phyloP scores from a whole-genome alignment of 2,329 filamentous ascomycete species.

The Exophiala lecanii-corni region DNA sequence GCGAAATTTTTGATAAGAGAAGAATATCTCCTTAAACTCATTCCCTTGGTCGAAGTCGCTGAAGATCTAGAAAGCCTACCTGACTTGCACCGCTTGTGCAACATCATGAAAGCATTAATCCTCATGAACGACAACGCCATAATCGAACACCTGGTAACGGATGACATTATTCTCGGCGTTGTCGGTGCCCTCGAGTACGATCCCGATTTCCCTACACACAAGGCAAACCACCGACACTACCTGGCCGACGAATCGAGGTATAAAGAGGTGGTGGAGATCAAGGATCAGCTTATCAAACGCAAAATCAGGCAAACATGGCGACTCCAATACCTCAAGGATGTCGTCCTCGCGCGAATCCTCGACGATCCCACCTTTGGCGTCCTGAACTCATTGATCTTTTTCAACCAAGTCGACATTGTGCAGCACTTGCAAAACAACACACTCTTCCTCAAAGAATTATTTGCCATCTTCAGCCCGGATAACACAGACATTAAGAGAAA shows the following conservation, averaged over 20 bases:
- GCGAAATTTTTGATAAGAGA: slow-evolving; percentile 81
- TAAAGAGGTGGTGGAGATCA: slow-evolving; percentile 93
- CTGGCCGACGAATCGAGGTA: slow-evolving; percentile 82
- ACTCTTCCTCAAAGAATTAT: slow-evolving; percentile 76
- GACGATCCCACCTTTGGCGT: slow-evolving; percentile 98
- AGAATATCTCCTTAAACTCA: slow-evolving; percentile 81
- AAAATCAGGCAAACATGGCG: slow-evolving; percentile 98
- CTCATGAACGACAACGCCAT: slow-evolving; percentile 91
- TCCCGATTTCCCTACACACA: slow-evolving; percentile 94
- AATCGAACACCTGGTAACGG: slow-evolving; percentile 88
- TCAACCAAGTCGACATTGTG: slow-evolving; percentile 97
- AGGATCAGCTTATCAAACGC: slow-evolving; percentile 70
- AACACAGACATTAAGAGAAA: slow-evolving; percentile 65
- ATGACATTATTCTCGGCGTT: slow-evolving; percentile 83
- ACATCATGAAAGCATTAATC: slow-evolving; percentile 95
- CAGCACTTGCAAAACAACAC: slow-evolving; percentile 84
- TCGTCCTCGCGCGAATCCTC: slow-evolving; percentile 91
- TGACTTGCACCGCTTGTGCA: slow-evolving; percentile 88
- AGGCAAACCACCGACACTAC: slow-evolving; percentile 94
- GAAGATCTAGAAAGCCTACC: slow-evolving; percentile 84
- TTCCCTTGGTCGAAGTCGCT: slow-evolving; percentile 79
- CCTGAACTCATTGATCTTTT: slow-evolving; percentile 96
- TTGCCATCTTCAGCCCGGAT: slow-evolving; percentile 71
- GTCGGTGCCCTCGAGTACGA: slow-evolving; percentile 97
- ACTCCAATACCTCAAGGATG: slow-evolving; percentile 93